Conservation (phyloP, 2,329 filamentous ascomycete species). For the Hymenotorrendiella dingleyae region DNA sequence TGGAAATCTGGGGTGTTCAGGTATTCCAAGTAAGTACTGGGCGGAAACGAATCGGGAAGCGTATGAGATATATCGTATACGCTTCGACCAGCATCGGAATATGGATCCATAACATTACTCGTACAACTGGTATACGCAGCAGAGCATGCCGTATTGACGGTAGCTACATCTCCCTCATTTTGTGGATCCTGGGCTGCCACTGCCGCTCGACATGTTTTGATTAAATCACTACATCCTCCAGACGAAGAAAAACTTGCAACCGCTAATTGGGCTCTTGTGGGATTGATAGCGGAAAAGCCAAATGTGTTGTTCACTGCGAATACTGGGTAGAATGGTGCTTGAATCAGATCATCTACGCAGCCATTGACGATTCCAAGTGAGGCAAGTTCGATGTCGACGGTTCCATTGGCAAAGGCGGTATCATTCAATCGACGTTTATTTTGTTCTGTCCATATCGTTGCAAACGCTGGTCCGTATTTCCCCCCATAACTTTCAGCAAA, state of each 20-base stretch:
- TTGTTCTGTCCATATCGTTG: slow-evolving; percentile 52
- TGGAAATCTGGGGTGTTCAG: slow-evolving; percentile 58
- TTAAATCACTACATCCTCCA: slow-evolving; percentile 48
- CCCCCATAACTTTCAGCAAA: slow-evolving; percentile 68
- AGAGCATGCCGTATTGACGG: slow-evolving; percentile 32
- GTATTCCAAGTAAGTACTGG: slow-evolving; percentile 55
- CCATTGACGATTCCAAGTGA: slow-evolving; percentile 68
- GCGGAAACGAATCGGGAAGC: slow-evolving; percentile 54
- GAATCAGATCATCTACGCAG: slow-evolving; percentile 58
- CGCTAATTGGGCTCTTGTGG: slow-evolving; percentile 42
- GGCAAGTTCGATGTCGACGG: slow-evolving; percentile 52
- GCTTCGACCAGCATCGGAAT: slow-evolving; percentile 30
- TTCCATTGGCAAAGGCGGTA: slow-evolving; percentile 41
- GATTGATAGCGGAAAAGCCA: slow-evolving; percentile 50
- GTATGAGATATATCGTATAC: slow-evolving; percentile 33
- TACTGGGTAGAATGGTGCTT: slow-evolving; percentile 49
- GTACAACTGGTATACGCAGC: slow-evolving; percentile 31
- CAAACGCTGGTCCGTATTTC: slow-evolving; percentile 62
- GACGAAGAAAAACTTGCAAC: slow-evolving; percentile 40
- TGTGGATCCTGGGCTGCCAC: slow-evolving; percentile 36
- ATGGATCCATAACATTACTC: slow-evolving; percentile 31
- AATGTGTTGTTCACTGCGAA: slow-evolving; percentile 63
- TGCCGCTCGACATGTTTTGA: slow-evolving; percentile 45
- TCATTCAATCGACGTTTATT: slow-evolving; percentile 51
- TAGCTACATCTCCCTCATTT: slow-evolving; percentile 34